Percentiles rank a stretch among this genome's conserved stretches.
These are phyloP conservation scores for Neurospora sp. DNA, from an alignment of 495 filamentous ascomycete species.

Conservation along the genomic window DNA sequence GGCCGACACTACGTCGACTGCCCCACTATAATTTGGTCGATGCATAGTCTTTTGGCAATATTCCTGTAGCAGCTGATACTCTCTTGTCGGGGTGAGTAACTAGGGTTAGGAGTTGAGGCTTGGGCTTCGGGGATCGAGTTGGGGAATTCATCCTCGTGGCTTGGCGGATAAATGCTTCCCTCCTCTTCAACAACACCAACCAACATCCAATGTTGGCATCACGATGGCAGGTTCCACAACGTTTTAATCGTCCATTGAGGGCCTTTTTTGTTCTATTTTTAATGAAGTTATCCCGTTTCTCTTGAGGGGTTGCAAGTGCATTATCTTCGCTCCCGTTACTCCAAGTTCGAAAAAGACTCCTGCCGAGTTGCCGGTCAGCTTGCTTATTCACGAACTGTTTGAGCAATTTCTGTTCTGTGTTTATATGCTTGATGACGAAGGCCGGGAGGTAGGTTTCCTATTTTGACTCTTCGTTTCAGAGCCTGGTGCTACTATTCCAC, in stretches of 20 bases:
- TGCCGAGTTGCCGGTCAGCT: not conserved
- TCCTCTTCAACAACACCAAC: not conserved
- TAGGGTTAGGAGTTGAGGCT: not conserved
- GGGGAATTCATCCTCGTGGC: not conserved
- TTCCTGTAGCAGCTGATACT: not conserved
- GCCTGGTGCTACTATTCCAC: not conserved
- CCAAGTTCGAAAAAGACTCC: not conserved
- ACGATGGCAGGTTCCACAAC: not conserved
- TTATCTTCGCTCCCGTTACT: not conserved
- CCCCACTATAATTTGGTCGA: not conserved
- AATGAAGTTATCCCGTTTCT: not conserved
- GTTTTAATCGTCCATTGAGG: not conserved
- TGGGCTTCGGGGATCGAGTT: not conserved
- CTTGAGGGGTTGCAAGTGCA: not conserved
- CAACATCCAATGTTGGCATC: not conserved
- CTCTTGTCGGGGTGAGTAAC: not conserved
- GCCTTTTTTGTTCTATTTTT: no score
- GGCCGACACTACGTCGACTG: not conserved
- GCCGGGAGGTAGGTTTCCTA: not conserved
- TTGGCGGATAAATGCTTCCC: not conserved
- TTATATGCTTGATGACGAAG: not conserved
- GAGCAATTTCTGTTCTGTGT: not conserved
- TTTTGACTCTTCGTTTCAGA: not conserved
- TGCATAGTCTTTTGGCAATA: not conserved
- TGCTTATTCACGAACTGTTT: not conserved